Evolutionary conservation across 257 asterid genomes (phyloP), one percentile per base, ranked within the genome.

Genomic region (Capsicum pubescens): DNA sequence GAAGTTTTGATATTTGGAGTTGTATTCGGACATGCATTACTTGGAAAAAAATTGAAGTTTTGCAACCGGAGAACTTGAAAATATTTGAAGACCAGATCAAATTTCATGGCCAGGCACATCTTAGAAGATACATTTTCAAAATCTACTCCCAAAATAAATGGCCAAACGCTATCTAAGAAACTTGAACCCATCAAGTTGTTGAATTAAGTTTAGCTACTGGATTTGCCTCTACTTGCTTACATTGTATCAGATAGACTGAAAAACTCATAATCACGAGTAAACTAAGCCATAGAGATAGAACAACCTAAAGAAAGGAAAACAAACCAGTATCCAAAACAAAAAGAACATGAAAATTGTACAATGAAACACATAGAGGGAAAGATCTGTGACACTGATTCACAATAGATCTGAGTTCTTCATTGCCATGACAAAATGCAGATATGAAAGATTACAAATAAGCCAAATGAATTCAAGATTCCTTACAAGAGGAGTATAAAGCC

Each of bases 401-500:
- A 39, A 87, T 87, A 91, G 97, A 94, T 93, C 95, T 90, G 90
- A 85, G 70, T 72, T 66, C 81, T 83, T 63, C 81, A 80, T 15
- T 71, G 82, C 86, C 79, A 83, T 56, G 56, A 52, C 81, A 83
- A 78, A 82, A 85, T 71, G 80, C 70, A 60, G 35, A 66, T 59
- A 21, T 21, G 15, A 83, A 66, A 21, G n/a, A 81, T 16, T 59
- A 36, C 21, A 61, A 15, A 80, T 26, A 56, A 61, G 67, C 48
- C 50, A 72, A 81, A 32, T 12, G 63, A 32, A 68, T 52, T 68
- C 82, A 86, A 61, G 70, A 84, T 88, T 84, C 82, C 98, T 93
- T 85, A 97, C 99, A 85, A 97, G 98, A 89, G 99, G 99, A 80
- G 98, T 97, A 87, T 97, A 97, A 83, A 97, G 86, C 92, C 98